These are phyloP conservation scores for Phalaenopsis equestris DNA, from an alignment of 106 monocot genomes.

Conservation along the genomic window DNA sequence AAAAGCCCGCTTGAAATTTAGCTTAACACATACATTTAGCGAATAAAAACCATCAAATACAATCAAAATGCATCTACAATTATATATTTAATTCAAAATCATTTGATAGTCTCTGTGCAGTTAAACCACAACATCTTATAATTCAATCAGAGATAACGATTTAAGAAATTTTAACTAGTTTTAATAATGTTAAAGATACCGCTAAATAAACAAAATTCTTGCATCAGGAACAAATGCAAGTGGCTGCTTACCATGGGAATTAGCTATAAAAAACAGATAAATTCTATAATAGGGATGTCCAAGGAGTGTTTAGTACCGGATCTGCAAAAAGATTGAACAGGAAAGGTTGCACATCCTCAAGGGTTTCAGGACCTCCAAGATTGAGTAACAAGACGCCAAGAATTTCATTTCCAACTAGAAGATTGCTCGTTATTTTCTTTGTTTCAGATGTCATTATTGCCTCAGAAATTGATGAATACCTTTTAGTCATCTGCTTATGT, in stretches of 20 bases:
- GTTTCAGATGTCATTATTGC: slow-evolving; percentile 46
- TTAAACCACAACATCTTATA: background rate
- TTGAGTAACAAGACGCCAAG: slow-evolving; percentile 90
- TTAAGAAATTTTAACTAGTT: background rate
- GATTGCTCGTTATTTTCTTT: slow-evolving; percentile 23
- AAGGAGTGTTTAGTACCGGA: slow-evolving; percentile 46
- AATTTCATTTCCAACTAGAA: slow-evolving; percentile 57
- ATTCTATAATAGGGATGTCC: background rate
- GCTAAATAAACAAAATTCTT: background rate
- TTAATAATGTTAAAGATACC: background rate
- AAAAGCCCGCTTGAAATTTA: background rate
- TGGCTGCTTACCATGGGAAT: background rate
- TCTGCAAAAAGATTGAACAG: slow-evolving; percentile 96
- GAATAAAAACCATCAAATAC: background rate
- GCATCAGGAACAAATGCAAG: background rate
- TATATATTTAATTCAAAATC: background rate
- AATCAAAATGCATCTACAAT: background rate
- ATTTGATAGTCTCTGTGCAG: background rate
- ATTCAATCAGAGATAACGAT: background rate
- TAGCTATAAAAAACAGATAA: background rate
- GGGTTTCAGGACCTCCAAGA: slow-evolving; percentile 96
- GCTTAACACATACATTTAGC: background rate
- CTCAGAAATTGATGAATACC: slow-evolving; percentile 50
- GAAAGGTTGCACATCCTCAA: slow-evolving; percentile 97
- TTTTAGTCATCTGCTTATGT: slow-evolving; percentile 15